Evolutionary conservation across 1,284 basidiomycete genomes (phyloP).

Genomic region (Erythrobasidium hasegawianum): DNA sequence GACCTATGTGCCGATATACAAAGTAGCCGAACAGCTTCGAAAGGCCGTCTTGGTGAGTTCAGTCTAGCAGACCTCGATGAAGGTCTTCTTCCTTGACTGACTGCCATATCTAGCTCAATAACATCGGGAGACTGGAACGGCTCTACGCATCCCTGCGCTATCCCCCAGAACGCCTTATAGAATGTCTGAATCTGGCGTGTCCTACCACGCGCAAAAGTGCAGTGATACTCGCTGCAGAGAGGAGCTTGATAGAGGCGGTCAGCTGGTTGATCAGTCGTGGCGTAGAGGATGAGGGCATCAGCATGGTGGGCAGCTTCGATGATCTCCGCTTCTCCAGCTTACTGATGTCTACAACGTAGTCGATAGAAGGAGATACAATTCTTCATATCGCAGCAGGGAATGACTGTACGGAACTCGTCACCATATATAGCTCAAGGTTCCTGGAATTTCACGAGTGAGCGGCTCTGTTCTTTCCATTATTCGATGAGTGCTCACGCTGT

Average conservation of each 20-base stretch:
- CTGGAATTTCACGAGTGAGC: constrained; percentile 15
- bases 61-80: too few relatives aligned
- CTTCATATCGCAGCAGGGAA: constrained; percentile 23
- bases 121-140: constrained; percentile 18
- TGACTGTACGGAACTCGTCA: constrained; percentile 14
- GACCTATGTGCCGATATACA: constrained; percentile 23
- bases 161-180: background rate
- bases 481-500: too few relatives aligned
- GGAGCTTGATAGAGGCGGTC: background rate
- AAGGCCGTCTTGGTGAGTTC: constrained; percentile 6
- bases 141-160: constrained; percentile 22
- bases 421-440: constrained; percentile 11
- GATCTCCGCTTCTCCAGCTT: too few relatives aligned
- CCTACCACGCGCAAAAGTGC: constrained; percentile 1
- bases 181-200: constrained; percentile 19
- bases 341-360: too few relatives aligned
- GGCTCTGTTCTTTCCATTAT: too few relatives aligned
- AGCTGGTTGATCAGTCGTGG: constrained; percentile 20
- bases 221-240: constrained; percentile 18
- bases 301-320: background rate
- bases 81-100: too few relatives aligned
- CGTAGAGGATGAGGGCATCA: constrained; percentile 25
- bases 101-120: too few relatives aligned
- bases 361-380: constrained; percentile 13
- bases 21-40: constrained; percentile 10